phyloP scores from a whole-genome alignment of 208 protist species.

The Histomonas meleagridis region DNA sequence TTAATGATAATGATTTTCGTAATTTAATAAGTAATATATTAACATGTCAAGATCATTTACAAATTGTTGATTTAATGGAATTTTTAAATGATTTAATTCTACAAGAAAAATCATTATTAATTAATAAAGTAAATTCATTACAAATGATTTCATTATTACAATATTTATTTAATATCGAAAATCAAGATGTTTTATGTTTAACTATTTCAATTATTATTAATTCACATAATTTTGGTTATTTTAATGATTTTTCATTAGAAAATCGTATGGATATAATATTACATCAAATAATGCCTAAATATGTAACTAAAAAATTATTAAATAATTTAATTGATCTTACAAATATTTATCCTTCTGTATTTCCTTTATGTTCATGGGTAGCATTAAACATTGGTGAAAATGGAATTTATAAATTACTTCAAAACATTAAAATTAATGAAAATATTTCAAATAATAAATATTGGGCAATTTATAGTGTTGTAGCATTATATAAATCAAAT shows the following conservation, averaged over 20 bases:
- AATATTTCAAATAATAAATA: not conserved
- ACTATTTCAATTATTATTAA: not conserved
- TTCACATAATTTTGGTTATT: not conserved
- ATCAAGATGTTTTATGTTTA: not conserved
- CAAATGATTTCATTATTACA: not conserved
- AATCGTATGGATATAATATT: not conserved
- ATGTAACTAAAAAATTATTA: not conserved
- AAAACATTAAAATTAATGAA: not conserved
- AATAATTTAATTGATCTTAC: not conserved
- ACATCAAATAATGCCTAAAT: not conserved
- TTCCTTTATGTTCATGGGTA: not conserved
- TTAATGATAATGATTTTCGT: not conserved
- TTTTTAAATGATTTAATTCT: not conserved
- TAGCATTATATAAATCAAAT: constrained; percentile 17
- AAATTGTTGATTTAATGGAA: not conserved
- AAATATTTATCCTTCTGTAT: not conserved
- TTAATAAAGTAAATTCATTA: not conserved
- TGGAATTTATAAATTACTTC: not conserved
- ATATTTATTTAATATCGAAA: not conserved
- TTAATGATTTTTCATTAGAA: not conserved
- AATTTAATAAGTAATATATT: not conserved
- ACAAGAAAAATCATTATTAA: not conserved
- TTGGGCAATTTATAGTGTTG: not conserved
- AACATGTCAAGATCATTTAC: not conserved
- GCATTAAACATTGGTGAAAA: not conserved